Conservation (phyloP, 345 rosid species). For the Gossypioides kirkii region DNA sequence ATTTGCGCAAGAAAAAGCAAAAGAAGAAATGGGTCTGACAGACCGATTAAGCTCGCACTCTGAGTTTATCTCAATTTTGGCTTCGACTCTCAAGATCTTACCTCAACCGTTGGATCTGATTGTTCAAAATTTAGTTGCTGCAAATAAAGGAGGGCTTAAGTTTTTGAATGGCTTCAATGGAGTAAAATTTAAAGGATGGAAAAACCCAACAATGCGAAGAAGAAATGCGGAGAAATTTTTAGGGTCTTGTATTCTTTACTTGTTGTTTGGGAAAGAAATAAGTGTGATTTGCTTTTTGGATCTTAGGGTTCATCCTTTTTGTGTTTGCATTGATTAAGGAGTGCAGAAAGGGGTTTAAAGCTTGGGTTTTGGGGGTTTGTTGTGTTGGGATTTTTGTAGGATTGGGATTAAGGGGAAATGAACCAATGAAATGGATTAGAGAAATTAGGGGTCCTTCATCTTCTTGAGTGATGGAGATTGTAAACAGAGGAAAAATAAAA, state of each 20-base stretch:
- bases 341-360: slow-evolving; percentile 17
- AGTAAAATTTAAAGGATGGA: slow-evolving; percentile 34
- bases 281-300: slow-evolving; percentile 24
- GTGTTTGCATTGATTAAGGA: slow-evolving; percentile 13
- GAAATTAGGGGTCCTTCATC: too few species aligned
- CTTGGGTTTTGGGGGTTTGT: too few species aligned
- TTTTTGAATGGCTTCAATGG: slow-evolving; percentile 34
- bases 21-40: slow-evolving; percentile 31
- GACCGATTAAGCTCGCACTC: slow-evolving; percentile 22
- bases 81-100: slow-evolving; percentile 35
- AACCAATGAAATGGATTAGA: too few species aligned
- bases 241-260: slow-evolving; percentile 23
- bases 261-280: slow-evolving; percentile 26
- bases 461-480: too few species aligned
- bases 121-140: slow-evolving; percentile 26
- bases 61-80: slow-evolving; percentile 29
- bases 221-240: slow-evolving; percentile 10
- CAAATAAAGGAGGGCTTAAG: slow-evolving; percentile 27
- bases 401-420: too few species aligned
- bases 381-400: too few species aligned
- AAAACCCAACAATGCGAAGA: slow-evolving; percentile 24
- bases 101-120: slow-evolving; percentile 41
- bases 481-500: too few species aligned
- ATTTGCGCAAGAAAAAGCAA: slow-evolving; percentile 34
- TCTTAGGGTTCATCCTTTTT: slow-evolving; percentile 27